These are phyloP conservation scores for Yarrowia hollandica DNA, from an alignment of 805 yeast species.

Conservation along the genomic window DNA sequence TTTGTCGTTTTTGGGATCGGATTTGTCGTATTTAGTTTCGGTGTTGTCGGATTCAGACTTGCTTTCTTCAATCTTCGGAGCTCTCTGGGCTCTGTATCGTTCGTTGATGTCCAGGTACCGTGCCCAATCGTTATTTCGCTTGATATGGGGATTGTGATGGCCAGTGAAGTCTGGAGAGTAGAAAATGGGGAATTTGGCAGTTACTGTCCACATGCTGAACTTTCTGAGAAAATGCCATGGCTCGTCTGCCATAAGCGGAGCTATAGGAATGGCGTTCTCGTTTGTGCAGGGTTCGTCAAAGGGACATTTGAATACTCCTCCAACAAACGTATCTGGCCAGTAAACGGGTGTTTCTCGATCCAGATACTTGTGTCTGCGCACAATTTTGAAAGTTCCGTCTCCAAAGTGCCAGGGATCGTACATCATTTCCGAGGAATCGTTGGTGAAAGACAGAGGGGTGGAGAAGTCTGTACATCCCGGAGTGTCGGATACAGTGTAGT, in stretches of 20 bases:
- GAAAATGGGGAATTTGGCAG: slow-evolving; percentile 41
- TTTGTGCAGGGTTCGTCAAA: slow-evolving; percentile 27
- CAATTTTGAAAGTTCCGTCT: slow-evolving; percentile 53
- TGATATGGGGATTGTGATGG: slow-evolving; percentile 12
- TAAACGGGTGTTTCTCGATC: slow-evolving; percentile 48
- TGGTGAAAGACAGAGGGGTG: not conserved
- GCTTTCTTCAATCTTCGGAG: too few species aligned
- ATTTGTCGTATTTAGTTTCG: not conserved
- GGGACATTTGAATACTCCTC: slow-evolving; percentile 58
- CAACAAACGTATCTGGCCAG: slow-evolving; percentile 61
- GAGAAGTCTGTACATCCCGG: not conserved
- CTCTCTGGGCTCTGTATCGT: too few species aligned
- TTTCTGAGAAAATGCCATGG: slow-evolving; percentile 32
- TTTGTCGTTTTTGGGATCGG: not conserved
- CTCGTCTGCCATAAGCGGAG: slow-evolving; percentile 57
- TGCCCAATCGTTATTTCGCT: slow-evolving; percentile 45
- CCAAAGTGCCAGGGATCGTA: slow-evolving; percentile 11
- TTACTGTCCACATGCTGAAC: slow-evolving; percentile 45
- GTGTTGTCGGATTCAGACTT: too few species aligned
- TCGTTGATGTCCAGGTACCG: slow-evolving; percentile 51
- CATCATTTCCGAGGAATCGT: not conserved
- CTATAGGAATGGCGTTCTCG: slow-evolving; percentile 45
- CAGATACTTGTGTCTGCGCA: slow-evolving; percentile 56
- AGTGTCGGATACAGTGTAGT: not conserved
- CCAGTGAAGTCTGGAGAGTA: slow-evolving; percentile 31